Conservation (phyloP, 805 yeast genomes). For the Candida alai region DNA sequence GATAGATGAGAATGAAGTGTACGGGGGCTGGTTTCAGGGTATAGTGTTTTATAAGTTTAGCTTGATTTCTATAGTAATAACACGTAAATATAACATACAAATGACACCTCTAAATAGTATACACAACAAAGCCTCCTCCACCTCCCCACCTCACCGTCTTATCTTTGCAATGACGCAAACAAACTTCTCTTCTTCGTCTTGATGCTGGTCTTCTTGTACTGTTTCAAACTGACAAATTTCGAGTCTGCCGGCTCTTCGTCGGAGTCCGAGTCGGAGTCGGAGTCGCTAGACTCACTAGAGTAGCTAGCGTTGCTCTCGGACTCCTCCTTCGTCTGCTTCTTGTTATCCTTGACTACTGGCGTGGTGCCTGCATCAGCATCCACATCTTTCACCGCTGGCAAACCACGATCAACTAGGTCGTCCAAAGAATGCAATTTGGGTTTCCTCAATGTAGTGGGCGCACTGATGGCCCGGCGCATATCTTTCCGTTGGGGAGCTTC, state of each 20-base stretch:
- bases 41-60: too few relatives aligned
- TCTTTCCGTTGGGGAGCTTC: constrained; percentile 3
- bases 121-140: not conserved
- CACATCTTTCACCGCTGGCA: constrained; percentile 58
- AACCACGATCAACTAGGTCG: constrained; percentile 59
- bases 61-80: too few relatives aligned
- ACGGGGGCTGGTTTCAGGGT: too few relatives aligned
- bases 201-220: constrained; percentile 14
- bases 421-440: constrained; percentile 50
- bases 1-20: too few relatives aligned
- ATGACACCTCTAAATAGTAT: not conserved
- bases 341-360: constrained; percentile 5
- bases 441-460: constrained; percentile 14
- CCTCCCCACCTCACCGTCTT: not conserved
- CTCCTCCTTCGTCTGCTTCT: constrained; percentile 10
- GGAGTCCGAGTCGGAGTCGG: constrained; percentile 16
- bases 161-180: constrained; percentile 14
- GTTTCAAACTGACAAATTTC: constrained; percentile 24
- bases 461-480: too few relatives aligned
- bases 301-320: constrained; percentile 7
- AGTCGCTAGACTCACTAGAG: constrained; percentile 8
- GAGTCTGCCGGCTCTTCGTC: constrained; percentile 12
- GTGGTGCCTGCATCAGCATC: not conserved
- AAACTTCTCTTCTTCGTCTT: constrained; percentile 27
- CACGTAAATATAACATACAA: not conserved